These are phyloP conservation scores for Scedosporium dehoogii DNA, from an alignment of 2,329 filamentous ascomycete genomes.

Conservation along the genomic window DNA sequence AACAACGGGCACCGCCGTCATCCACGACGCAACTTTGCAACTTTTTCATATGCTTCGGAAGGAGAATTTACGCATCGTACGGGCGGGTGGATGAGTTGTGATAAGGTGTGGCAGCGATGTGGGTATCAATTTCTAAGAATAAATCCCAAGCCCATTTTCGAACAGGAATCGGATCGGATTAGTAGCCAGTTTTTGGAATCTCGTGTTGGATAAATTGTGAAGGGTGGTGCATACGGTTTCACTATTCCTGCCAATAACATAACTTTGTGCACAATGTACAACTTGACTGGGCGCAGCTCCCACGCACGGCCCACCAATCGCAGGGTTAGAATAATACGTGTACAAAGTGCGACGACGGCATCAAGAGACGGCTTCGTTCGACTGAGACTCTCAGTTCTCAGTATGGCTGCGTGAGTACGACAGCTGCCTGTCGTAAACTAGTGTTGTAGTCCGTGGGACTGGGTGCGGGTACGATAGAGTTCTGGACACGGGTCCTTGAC, in stretches of 20 bases:
- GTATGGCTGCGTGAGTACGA: no score
- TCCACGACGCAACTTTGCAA: no score
- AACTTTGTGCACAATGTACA: constrained; percentile 4
- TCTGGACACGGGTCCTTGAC: no score
- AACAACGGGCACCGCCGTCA: neutral
- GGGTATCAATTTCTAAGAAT: constrained; percentile 4
- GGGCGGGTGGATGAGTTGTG: neutral
- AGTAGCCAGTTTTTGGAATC: neutral
- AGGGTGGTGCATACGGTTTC: neutral
- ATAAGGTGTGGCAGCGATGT: neutral
- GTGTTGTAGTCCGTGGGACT: no score
- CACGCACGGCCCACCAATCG: neutral
- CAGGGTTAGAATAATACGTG: neutral
- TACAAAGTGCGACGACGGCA: neutral
- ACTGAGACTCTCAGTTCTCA: no score
- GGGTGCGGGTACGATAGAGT: no score
- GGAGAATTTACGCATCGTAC: neutral
- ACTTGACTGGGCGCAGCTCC: neutral
- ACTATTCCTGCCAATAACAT: constrained; percentile 5
- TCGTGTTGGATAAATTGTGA: constrained; percentile 5
- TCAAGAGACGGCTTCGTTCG: no score
- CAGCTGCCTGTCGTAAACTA: no score
- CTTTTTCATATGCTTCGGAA: neutral
- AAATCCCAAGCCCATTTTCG: neutral
- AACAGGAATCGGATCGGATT: neutral